Evolutionary conservation across 495 filamentous ascomycete species (phyloP).

Genomic region (Lasiosphaeris hirsuta): DNA sequence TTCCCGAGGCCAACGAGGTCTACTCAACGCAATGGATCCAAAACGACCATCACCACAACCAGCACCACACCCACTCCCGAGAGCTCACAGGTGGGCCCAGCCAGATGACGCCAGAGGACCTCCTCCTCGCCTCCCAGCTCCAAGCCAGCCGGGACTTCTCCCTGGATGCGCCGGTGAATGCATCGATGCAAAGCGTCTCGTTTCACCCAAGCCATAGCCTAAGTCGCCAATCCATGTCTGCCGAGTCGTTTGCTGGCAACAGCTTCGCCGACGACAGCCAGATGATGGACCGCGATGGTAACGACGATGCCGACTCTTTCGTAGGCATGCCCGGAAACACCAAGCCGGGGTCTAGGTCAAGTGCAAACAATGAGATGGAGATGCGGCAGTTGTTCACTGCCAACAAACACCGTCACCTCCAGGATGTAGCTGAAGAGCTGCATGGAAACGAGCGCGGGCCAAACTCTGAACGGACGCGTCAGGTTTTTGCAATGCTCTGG

Average conservation of each 20-base stretch:
- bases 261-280: constrained; percentile 68
- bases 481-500: constrained; percentile 98
- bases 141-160: constrained; percentile 50
- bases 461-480: constrained; percentile 89
- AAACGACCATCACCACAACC: constrained; percentile 30
- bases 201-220: constrained; percentile 51
- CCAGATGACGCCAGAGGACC: constrained; percentile 63
- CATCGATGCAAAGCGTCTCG: constrained; percentile 45
- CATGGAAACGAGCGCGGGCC: constrained; percentile 60
- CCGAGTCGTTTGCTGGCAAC: constrained; percentile 53
- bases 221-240: constrained; percentile 49
- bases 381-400: constrained; percentile 76
- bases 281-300: constrained; percentile 63
- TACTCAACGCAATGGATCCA: constrained; percentile 53
- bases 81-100: constrained; percentile 29
- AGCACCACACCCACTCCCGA: constrained; percentile 37
- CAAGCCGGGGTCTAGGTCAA: constrained; percentile 64
- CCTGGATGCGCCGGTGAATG: constrained; percentile 50
- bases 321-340: constrained; percentile 45
- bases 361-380: constrained; percentile 85
- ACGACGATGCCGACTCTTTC: constrained; percentile 60
- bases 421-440: constrained; percentile 79
- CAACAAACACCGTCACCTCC: constrained; percentile 70
- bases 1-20: constrained; percentile 49
- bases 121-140: constrained; percentile 58